Conservation (phyloP, 1,284 basidiomycete species). For the Puccinia triticina region DNA sequence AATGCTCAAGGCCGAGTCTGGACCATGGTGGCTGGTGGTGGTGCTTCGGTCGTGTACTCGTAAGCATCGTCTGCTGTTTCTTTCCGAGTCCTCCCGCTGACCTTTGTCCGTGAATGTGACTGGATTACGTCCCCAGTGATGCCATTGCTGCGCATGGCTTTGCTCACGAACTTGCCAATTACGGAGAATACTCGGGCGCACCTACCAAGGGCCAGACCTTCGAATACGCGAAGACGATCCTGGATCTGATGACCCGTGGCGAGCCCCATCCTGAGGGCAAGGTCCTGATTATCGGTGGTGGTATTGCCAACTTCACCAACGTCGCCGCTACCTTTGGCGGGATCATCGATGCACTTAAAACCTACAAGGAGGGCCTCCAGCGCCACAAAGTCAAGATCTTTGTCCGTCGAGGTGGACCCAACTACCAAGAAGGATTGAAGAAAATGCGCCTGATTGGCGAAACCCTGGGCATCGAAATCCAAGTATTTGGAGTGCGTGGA, state of each 20-base stretch:
- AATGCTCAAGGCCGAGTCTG: slow-evolving; percentile 93
- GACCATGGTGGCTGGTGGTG: slow-evolving; percentile 97
- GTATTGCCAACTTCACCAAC: slow-evolving; percentile 99
- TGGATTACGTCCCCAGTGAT: slow-evolving; percentile 67
- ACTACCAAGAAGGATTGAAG: slow-evolving; percentile 99
- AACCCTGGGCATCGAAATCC: slow-evolving; percentile 94
- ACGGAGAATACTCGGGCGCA: slow-evolving; percentile 98
- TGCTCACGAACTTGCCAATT: slow-evolving; percentile 97
- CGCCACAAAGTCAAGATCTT: slow-evolving; percentile 87
- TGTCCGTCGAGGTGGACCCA: slow-evolving; percentile 96
- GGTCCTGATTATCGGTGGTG: slow-evolving; percentile 98
- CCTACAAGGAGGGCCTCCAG: slow-evolving; percentile 83
- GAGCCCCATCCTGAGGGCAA: slow-evolving; percentile 82
- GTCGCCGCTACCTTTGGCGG: slow-evolving; percentile 99
- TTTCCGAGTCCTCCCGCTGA: background rate
- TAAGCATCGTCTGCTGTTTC: slow-evolving; percentile 49
- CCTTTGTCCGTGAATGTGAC: background rate
- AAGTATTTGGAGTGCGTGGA: slow-evolving; percentile 59
- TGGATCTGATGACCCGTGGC: slow-evolving; percentile 94
- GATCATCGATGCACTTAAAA: slow-evolving; percentile 95
- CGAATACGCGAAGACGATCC: slow-evolving; percentile 98
- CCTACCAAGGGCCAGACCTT: slow-evolving; percentile 98
- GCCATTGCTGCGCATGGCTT: slow-evolving; percentile 96
- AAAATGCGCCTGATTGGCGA: slow-evolving; percentile 98
- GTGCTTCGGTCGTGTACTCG: slow-evolving; percentile 75